phyloP scores from a whole-genome alignment of 2,329 filamentous ascomycete genomes.

The Ophiosphaerella herpotricha region DNA sequence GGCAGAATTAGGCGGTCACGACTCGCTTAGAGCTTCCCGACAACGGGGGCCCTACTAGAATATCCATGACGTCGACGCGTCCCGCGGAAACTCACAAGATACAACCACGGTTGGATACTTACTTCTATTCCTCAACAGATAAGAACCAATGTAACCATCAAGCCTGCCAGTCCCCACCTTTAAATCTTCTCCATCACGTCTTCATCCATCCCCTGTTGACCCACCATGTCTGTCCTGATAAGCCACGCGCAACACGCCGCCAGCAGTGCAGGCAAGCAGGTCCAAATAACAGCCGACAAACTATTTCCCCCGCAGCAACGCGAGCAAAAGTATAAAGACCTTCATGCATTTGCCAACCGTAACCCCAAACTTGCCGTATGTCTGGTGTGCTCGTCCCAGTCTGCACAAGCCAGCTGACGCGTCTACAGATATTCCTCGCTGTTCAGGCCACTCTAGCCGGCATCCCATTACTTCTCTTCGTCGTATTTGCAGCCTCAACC shows the following conservation, averaged over 20 bases:
- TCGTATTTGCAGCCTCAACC: conserved; percentile 66
- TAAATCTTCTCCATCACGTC: background rate
- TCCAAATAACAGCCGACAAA: conserved; percentile 51
- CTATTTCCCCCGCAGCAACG: conserved; percentile 66
- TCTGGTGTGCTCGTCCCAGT: background rate
- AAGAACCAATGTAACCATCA: background rate
- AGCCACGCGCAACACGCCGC: conserved; percentile 34
- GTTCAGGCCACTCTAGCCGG: conserved; percentile 68
- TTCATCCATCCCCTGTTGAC: background rate
- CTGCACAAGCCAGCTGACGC: conserved; percentile 1
- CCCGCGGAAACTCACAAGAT: conserved; percentile 8
- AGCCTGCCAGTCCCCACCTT: background rate
- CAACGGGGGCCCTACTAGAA: conserved; percentile 2
- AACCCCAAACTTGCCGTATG: conserved; percentile 74
- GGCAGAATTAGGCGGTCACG: conserved; percentile 17
- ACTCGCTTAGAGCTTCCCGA: conserved; percentile 2
- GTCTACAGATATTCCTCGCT: conserved; percentile 66
- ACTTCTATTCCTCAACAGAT: background rate
- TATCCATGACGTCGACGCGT: conserved; percentile 22
- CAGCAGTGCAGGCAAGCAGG: conserved; percentile 24
- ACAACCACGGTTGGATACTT: background rate
- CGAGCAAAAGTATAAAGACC: conserved; percentile 59
- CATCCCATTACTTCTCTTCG: conserved; percentile 71
- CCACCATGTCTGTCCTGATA: conserved; percentile 24
- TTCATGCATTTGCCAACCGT: conserved; percentile 61